Evolutionary conservation across 768 basidiomycete genomes (phyloP), one percentile per base, ranked within the genome.

Genomic region (Leucocoprinus leucothites): DNA sequence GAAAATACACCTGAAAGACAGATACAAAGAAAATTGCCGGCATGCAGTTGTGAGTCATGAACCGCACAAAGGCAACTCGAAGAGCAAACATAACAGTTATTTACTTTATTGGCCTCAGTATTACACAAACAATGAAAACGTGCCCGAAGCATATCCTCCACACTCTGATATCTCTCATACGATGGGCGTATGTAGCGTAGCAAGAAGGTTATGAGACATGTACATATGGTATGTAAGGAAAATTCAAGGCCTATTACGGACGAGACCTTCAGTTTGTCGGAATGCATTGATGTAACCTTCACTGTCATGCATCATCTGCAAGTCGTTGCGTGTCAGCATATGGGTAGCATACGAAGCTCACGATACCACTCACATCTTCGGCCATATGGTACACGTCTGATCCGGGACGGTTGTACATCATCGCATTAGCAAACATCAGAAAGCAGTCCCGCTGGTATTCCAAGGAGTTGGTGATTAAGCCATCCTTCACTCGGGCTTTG

Each of bases 361-460:
- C 26, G 53, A n/a, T 42, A 11, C 4, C 6, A 66, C 87, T 70
- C 65, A 94, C 94, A 76, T 94, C 91, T 66, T 92, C 85, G 5
- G 95, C 91, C 91, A 95, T 96, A 50, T 76, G 78, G 59, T 87
- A 84, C n/a, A 96, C 87, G 65, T 92, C 90, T 14, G 87, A 89
- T 3, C 84, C 84, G 1, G 91, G 89, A 45, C 87, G 76, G 60
- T 98, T 98, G 68, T 94, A 98, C 89, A 98, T 93, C 84, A 96
- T 87, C 3, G 96, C 91, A 68, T 98, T 98, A 7, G 93, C 90
- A 69, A 97, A 96, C 88, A 98, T 96, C 58, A 97, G 76, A 65
- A 84, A 87, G 9, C 95, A 82, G 62, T 97, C 96, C 59, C 93
- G 78, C 65, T 95, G 89, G 63, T 88, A 97, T 65, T 98, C 94